Percentiles rank a stretch among this genome's conserved stretches.
These are phyloP conservation scores for Tylopilus vinaceipallidus DNA, from an alignment of 768 basidiomycete species.

Conservation along the genomic window DNA sequence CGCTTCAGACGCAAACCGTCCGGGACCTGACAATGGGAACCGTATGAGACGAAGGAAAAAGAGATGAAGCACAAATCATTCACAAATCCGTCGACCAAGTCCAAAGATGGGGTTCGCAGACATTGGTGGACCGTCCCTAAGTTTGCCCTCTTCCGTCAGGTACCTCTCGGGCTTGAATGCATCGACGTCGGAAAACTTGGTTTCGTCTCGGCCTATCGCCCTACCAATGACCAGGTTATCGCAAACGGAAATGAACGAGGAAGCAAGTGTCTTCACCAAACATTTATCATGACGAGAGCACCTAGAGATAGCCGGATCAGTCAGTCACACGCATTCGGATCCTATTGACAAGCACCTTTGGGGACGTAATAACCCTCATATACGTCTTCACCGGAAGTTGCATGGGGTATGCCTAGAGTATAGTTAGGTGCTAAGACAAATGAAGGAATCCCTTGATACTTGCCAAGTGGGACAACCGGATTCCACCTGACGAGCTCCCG, in stretches of 20 bases:
- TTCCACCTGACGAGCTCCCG: slow-evolving; percentile 34
- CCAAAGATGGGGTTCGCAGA: slow-evolving; percentile 26
- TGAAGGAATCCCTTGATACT: neutral
- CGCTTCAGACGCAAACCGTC: slow-evolving; percentile 23
- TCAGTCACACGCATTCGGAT: slow-evolving; percentile 1
- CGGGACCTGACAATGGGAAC: slow-evolving; percentile 8
- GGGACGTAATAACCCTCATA: slow-evolving; percentile 41
- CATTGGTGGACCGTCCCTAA: slow-evolving; percentile 3
- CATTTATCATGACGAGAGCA: slow-evolving; percentile 33
- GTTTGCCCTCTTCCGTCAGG: slow-evolving; percentile 14
- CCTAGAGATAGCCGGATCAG: slow-evolving; percentile 10
- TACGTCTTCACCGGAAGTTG: slow-evolving; percentile 22
- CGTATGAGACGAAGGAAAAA: neutral
- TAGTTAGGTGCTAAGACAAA: neutral
- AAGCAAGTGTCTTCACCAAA: slow-evolving; percentile 27
- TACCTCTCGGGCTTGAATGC: slow-evolving; percentile 30
- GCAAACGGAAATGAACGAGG: neutral
- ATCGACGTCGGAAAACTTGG: slow-evolving; percentile 13
- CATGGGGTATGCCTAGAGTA: slow-evolving; percentile 24
- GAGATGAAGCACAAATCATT: neutral
- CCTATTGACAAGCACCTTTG: slow-evolving; percentile 26
- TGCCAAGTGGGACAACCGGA: slow-evolving; percentile 25
- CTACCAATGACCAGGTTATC: slow-evolving; percentile 1
- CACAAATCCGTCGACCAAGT: slow-evolving; percentile 26
- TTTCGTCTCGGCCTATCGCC: slow-evolving; percentile 26